These are phyloP conservation scores for Boletus speciosus DNA, from an alignment of 768 basidiomycete genomes.

Conservation along the genomic window DNA sequence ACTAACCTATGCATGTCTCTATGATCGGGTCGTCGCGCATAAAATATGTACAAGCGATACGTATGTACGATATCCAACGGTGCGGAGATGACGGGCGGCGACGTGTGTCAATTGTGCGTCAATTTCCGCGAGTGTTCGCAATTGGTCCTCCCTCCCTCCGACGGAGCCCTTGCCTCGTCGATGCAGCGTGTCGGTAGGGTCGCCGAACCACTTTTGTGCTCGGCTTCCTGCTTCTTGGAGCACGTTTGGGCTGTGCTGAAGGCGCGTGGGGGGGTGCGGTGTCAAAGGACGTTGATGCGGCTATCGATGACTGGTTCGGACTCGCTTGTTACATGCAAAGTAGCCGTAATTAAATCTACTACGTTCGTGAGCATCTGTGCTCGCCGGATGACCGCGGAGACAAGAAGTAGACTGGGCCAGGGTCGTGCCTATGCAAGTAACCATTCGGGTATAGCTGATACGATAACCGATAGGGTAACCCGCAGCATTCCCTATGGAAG, in stretches of 20 bases:
- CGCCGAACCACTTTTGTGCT: neutral
- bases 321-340: neutral
- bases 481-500: neutral
- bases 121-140: conserved; percentile 6
- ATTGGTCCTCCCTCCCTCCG: neutral
- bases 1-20: neutral
- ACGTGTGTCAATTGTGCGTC: neutral
- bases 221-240: neutral
- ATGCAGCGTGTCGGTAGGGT: conserved; percentile 25
- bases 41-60: neutral
- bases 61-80: neutral
- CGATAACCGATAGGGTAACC: neutral
- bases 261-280: neutral
- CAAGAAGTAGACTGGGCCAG: neutral
- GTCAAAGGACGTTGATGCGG: neutral
- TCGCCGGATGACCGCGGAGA: conserved; percentile 1
- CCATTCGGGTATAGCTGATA: neutral
- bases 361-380: neutral
- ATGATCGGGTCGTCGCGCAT: neutral
- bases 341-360: neutral
- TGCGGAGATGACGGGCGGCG: neutral
- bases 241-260: neutral
- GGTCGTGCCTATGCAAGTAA: neutral
- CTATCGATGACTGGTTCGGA: neutral
- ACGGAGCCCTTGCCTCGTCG: conserved; percentile 20